Base-by-base conservation (phyloP, 352 stramenopile species). In the Phytophthora citricola region DNA sequence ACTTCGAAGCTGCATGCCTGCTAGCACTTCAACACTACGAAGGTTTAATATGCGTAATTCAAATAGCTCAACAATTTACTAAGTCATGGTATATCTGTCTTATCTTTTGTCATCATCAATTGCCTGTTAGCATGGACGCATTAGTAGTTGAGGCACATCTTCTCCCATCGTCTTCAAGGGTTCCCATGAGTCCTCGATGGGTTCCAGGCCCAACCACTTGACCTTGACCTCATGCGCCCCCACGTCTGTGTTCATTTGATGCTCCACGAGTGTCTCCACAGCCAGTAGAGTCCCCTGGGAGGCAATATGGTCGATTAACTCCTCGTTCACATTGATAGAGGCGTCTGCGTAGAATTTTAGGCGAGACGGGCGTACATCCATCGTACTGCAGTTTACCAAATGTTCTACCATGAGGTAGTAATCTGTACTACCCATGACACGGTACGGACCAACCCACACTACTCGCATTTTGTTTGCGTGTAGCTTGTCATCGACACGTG, bases 381-480 rank as follows among this genome's bases (percentile, higher is more conserved):
- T 63, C 5, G 10, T 54, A 1, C 10, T 63, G 8, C 15, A 8
- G n/a, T 15, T 48, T 1, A 32, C 22, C 43, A 48, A n/a, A 7
- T 48, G 20, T 3, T 48, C 43, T 3, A 83, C 38, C 11, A 46
- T 49, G 39, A 64, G 73, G 12, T 49, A 69, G 34, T 71, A 66
- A 15, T 70, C 55, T 2, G 56, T 14, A 5, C 52, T 55, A 55
- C 51, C 27, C 10, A 66, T 36, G 6, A 78, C 63, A 15, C 27
- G 29, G 46, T 71, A 79, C 5, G 67, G 63, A 14, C 71, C 71
- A 4, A 76, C 46, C 67, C 66, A 79, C 22, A 60, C 69, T 3
- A 79, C 50, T 15, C 64, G 22, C 11, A 78, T 27, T 50, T 79
- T 83, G 39, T 67, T 45, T 1, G 32, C 27, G n/a, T 71, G 55